Evolutionary conservation across 116 monocot species (phyloP).

Genomic region (Phalaenopsis hybrid): DNA sequence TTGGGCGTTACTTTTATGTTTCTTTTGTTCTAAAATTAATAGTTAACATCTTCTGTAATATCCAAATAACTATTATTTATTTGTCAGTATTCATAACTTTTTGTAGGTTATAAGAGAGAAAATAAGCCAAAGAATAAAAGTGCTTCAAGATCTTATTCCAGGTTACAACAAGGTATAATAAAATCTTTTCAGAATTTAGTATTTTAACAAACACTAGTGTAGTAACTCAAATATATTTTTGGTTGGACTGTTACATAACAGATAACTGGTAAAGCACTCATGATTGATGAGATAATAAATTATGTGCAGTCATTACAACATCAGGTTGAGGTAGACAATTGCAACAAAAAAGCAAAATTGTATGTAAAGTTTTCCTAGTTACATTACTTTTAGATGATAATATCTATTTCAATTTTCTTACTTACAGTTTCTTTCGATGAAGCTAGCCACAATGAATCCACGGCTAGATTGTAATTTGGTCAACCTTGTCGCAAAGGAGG

Average conservation of each 20-base stretch:
- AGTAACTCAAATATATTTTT: not conserved
- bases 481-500: conserved; percentile 55
- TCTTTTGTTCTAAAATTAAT: too few relatives aligned
- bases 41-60: too few relatives aligned
- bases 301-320: conserved; percentile 28
- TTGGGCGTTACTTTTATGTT: too few relatives aligned
- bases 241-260: not conserved
- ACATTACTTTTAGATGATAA: not conserved
- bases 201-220: not conserved
- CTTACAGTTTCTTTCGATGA: conserved; percentile 87
- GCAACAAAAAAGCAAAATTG: not conserved
- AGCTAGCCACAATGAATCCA: conserved; percentile 70
- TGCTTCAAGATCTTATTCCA: conserved; percentile 74
- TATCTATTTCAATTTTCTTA: not conserved
- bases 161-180: conserved; percentile 64
- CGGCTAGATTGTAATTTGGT: conserved; percentile 49
- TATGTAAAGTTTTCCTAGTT: not conserved
- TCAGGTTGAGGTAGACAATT: conserved; percentile 23
- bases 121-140: conserved; percentile 74
- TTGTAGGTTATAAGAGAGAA: conserved; percentile 73
- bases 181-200: not conserved
- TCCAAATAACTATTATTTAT: too few relatives aligned
- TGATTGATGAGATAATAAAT: conserved; percentile 27
- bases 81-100: too few relatives aligned
- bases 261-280: conserved; percentile 46